Base-by-base conservation (phyloP, 768 basidiomycete genomes). In the Daedaleopsis nitida region DNA sequence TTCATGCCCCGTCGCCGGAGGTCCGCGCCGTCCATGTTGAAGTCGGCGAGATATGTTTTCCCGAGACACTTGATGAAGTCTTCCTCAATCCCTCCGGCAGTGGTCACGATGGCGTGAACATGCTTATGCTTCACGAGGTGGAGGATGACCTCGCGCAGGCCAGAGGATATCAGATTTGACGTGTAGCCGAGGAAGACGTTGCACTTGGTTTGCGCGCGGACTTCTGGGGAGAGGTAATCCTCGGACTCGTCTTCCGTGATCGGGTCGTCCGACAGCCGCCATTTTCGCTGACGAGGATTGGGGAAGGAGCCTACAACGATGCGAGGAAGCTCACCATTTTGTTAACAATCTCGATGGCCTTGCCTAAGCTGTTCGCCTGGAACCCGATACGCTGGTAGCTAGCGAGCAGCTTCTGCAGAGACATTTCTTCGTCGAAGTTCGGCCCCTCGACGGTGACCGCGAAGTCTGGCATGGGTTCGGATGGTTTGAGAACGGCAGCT, bases 11-110 rank as follows among this genome's bases (percentile, higher is more conserved):
- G 83, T 70, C 80, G 87, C 47, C 97, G 85, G 58, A 99, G 76
- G 58, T 88, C 87, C 6, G 94, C 92, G 14, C 97, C 97, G 63
- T 96, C 90, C 57, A 97, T 82, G 70, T 91, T 85, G 74, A 97
- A 99, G 67, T 95, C 93, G 0, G 93, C 93, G 47, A 98, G 81
- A 68, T 96, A 98, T 0, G 97, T 99, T 72, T 91, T 87, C n/a
- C 94, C 96, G 5, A 99, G 84, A 73, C 97, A 98, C 75, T 99
- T 99, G 76, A 99, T 97, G 61, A 98, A 92, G 76, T 99, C 97
- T 77, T 99, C 97, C 72, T 99, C 97, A 67, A 99, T 90, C 9
- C 97, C 97, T 8, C 97, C 97, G 5, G 97, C 97, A 0, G 97
- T 99, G 2, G 97, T 99, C 24, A 98, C 97, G 62, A 99, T 80